phyloP scores from a whole-genome alignment of 441 rosid species.

The Erysimum cheiri region DNA sequence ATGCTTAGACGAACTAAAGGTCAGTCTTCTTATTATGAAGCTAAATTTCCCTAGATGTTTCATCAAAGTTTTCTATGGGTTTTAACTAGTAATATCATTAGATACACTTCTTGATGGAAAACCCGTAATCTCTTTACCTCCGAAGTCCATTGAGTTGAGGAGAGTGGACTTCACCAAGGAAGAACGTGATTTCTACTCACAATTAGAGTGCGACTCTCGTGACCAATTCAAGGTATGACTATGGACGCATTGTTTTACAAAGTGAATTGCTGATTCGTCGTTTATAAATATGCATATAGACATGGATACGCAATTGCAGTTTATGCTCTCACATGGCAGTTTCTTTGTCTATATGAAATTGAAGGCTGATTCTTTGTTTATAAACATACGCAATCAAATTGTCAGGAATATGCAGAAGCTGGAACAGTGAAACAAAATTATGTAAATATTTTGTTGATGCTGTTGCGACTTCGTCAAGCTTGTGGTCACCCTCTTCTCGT shows the following conservation, averaged over 20 bases:
- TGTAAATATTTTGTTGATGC: constrained; percentile 87
- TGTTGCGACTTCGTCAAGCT: constrained; percentile 93
- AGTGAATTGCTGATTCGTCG: not conserved
- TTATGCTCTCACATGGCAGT: not conserved
- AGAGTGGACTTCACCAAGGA: constrained; percentile 77
- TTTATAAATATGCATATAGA: constrained; percentile 2
- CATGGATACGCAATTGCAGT: not conserved
- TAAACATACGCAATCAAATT: not conserved
- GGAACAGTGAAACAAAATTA: constrained; percentile 90
- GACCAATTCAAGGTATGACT: constrained; percentile 73
- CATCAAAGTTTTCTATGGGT: constrained; percentile 19
- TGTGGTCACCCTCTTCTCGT: constrained; percentile 93
- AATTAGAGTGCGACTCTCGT: constrained; percentile 76
- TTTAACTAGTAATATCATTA: constrained; percentile 31
- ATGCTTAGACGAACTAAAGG: constrained; percentile 97
- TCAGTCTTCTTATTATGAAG: constrained; percentile 40
- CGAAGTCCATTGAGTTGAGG: constrained; percentile 66
- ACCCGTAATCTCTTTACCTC: constrained; percentile 78
- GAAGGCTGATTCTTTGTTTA: constrained; percentile 9
- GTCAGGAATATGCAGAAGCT: constrained; percentile 91
- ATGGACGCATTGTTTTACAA: constrained; percentile 2
- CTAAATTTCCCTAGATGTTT: constrained; percentile 22
- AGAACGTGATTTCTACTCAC: constrained; percentile 82
- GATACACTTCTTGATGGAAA: constrained; percentile 84
- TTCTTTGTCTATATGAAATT: not conserved